Conservation (phyloP, 306 rosid species). For the Cucurbita maxima region DNA sequence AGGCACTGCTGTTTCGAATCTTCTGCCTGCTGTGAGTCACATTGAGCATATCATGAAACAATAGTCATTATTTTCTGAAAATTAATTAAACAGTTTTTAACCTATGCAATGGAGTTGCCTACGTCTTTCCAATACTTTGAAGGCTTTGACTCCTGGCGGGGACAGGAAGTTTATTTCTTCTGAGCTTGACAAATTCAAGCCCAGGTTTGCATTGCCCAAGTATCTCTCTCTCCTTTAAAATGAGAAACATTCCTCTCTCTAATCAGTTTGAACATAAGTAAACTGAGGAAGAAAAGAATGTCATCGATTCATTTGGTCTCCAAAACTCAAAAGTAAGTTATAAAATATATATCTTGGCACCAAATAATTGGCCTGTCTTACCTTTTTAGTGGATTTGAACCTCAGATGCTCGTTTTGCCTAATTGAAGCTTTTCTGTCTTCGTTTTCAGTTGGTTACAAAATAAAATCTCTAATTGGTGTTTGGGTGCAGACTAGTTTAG, state of each 20-base stretch:
- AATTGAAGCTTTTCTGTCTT: background rate
- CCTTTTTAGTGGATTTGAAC: background rate
- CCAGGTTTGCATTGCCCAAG: background rate
- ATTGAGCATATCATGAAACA: background rate
- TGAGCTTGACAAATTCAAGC: constrained; percentile 2
- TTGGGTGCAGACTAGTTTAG: background rate
- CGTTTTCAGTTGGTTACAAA: background rate
- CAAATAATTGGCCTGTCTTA: background rate
- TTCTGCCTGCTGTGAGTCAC: constrained; percentile 87
- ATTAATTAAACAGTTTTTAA: background rate
- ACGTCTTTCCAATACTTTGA: background rate
- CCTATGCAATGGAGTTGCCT: background rate
- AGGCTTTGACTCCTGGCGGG: background rate
- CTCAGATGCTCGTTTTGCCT: background rate
- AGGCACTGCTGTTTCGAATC: constrained; percentile 97
- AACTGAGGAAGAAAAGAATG: background rate
- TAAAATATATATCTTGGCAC: background rate
- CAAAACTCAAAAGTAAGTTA: background rate
- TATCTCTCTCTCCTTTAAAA: background rate
- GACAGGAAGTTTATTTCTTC: background rate
- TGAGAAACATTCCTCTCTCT: background rate
- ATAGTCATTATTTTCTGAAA: background rate
- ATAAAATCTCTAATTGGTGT: background rate
- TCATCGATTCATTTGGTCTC: background rate
- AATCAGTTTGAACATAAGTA: background rate